Conservation (phyloP, 2,329 filamentous ascomycete species). For the Fusarium paranaense region DNA sequence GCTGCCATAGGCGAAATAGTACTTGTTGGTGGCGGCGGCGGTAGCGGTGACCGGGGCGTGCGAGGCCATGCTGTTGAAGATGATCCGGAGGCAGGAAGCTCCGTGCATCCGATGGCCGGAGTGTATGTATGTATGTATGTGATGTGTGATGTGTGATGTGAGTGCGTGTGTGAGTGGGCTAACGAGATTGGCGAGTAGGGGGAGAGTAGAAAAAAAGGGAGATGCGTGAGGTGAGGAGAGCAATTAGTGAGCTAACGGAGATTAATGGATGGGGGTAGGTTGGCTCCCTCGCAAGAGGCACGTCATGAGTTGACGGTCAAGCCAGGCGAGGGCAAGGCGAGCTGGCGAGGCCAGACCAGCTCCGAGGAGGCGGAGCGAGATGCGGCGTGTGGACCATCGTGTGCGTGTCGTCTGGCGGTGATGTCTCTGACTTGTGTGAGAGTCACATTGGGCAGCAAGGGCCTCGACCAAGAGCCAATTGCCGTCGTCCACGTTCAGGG, state of each 20-base stretch:
- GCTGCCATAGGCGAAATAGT: conserved; percentile 61
- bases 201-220: conserved; percentile 10
- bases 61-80: conserved; percentile 38
- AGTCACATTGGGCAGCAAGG: conserved; percentile 45
- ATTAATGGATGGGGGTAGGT: conserved; percentile 38
- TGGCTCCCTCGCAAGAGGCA: conserved; percentile 34
- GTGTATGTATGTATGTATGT: background rate
- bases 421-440: conserved; percentile 5
- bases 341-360: background rate
- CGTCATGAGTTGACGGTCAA: conserved; percentile 7
- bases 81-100: conserved; percentile 37
- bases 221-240: background rate
- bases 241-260: conserved; percentile 34
- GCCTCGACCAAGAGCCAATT: conserved; percentile 39
- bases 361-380: conserved; percentile 15
- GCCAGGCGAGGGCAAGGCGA: background rate
- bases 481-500: conserved; percentile 38
- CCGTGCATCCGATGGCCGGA: conserved; percentile 38
- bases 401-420: conserved; percentile 9
- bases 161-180: conserved; percentile 8
- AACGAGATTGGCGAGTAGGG: conserved; percentile 2
- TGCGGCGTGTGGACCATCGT: background rate
- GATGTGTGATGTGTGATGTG: background rate
- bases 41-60: conserved; percentile 27
- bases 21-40: conserved; percentile 44